Base-by-base conservation (phyloP, 1,284 basidiomycete genomes). In the Ceratobasidium sp. region DNA sequence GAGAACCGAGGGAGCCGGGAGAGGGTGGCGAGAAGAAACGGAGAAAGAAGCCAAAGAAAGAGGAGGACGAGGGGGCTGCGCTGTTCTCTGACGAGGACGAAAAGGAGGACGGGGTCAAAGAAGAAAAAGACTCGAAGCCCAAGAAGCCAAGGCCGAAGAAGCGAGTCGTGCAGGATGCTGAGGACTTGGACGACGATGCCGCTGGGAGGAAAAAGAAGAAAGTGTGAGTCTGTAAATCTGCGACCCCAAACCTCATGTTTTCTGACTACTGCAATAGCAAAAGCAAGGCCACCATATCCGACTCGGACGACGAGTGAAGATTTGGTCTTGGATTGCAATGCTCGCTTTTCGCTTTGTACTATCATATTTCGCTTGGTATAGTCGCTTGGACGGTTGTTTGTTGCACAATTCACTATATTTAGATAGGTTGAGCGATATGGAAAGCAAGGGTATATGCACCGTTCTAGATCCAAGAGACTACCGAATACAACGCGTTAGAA, bases 161-260 rank as follows among this genome's bases (percentile, higher is more conserved):
- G 85, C 88, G 93, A 20, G 89, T 92, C 5, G 89, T 94, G 28
- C 86, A 91, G 51, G 93, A 94, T 80, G 93, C 94, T 12, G 93
- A 94, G 63, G 93, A 94, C 1, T 92, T 92, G 55, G 92, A 92
- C 40, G 84, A 84, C 68, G 79, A 84, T 4, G 82, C 82, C 20
- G 86, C 91, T 23, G 89, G 90, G 15, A 67, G 71, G 51, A 71
- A 73, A 66, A 93, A 92, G 86, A 94, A 93, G 84, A 92, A 93
- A 85, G 92, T 90, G 93, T 94, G 82, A 82, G 92, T 89, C 9
- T 9, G n/a, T 18, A 56, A n/a, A 28, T 67, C 78, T 71, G 55
- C 18, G 18, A 49, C 42, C 2, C 46, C 6, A 53, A n/a, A 28
- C 33, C 13, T 12, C 6, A 26, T 20, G 12, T 46, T 42, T 23